Conservation (phyloP, 225 moss, liverwort and hornwort genomes). For the Pseudoscleropodium purum region DNA sequence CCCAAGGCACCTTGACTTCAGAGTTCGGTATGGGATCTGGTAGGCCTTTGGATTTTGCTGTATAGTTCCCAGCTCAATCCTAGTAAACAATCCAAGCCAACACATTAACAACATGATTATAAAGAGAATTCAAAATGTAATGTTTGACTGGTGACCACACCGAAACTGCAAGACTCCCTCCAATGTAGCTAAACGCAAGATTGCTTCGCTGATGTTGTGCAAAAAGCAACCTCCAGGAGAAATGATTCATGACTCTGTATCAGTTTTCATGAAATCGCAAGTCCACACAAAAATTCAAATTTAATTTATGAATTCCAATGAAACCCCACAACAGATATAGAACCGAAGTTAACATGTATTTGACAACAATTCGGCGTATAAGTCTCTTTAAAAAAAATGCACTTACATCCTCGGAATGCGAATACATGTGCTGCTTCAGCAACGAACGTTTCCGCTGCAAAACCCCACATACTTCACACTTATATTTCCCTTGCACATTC, state of each 20-base stretch:
- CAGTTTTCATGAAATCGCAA: not conserved
- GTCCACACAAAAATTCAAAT: not conserved
- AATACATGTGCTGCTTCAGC: slow-evolving; percentile 18
- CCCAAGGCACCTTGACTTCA: slow-evolving; percentile 42
- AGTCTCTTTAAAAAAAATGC: not conserved
- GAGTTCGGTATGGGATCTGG: slow-evolving; percentile 46
- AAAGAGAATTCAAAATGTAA: not conserved
- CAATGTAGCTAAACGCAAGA: too few species aligned
- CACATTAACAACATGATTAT: not conserved
- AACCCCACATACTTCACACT: slow-evolving; percentile 2
- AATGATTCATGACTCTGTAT: not conserved
- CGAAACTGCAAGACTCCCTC: not conserved
- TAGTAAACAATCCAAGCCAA: not conserved
- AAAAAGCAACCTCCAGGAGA: not conserved
- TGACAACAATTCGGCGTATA: not conserved
- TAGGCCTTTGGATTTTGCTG: slow-evolving; percentile 26
- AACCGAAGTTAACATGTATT: too few species aligned
- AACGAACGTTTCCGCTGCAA: not conserved
- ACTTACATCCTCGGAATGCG: slow-evolving; percentile 14
- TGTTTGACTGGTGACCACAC: not conserved
- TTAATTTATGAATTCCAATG: not conserved
- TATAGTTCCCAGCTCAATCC: slow-evolving; percentile 5
- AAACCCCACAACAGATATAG: not conserved
- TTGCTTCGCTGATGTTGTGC: not conserved
- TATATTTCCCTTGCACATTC: not conserved